Evolutionary conservation across 257 asterid genomes (phyloP).

Genomic region (Euphrasia confusa): DNA sequence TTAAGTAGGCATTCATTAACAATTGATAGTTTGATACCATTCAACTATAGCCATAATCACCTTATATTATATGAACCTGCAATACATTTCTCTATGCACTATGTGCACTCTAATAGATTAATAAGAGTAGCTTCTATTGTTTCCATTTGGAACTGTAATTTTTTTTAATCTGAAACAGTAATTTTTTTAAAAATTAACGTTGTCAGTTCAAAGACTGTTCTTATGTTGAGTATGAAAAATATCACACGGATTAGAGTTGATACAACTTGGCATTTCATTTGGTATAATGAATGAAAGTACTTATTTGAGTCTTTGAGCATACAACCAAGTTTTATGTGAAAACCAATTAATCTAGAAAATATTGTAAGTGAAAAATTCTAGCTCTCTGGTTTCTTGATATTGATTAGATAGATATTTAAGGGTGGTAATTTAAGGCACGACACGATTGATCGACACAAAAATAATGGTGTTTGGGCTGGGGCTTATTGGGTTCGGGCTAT

Average conservation of each 20-base stretch:
- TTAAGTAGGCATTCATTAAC: constrained; percentile 10
- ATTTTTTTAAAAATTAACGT: no score
- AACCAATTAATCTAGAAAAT: neutral
- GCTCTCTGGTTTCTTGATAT: no score
- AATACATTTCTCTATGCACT: neutral
- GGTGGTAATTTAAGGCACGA: no score
- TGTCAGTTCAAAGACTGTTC: neutral
- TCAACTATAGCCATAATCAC: neutral
- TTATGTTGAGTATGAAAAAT: constrained; percentile 8
- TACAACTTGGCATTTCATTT: no score
- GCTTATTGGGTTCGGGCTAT: no score
- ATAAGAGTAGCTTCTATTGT: neutral
- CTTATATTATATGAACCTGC: neutral
- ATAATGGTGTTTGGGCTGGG: no score
- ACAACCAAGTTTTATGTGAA: neutral
- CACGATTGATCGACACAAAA: no score
- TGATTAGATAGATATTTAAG: no score
- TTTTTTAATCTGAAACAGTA: neutral
- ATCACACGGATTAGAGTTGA: neutral
- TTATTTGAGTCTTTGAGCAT: constrained; percentile 1
- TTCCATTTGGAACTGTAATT: constrained; percentile 16
- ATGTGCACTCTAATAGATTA: neutral
- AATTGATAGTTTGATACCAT: constrained; percentile 9
- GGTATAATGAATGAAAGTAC: neutral
- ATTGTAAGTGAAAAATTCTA: no score